These are phyloP conservation scores for Coemansia sp. DNA, from an alignment of 192 early-diverging fungal species.

Conservation along the genomic window DNA sequence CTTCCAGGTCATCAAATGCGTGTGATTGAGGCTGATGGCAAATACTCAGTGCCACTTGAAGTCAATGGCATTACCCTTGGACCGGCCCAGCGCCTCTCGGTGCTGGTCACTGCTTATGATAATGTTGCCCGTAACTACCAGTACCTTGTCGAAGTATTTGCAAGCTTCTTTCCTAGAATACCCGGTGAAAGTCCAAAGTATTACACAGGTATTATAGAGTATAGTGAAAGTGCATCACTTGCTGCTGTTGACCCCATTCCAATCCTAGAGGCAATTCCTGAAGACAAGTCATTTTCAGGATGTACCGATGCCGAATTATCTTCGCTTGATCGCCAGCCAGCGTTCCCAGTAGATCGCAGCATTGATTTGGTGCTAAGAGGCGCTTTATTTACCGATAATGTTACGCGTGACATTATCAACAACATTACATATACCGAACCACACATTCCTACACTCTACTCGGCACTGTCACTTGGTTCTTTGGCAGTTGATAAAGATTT, in stretches of 20 bases:
- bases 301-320: neutral
- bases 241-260: neutral
- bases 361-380: neutral
- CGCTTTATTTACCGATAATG: neutral
- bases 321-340: neutral
- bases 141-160: neutral
- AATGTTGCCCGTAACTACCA: neutral
- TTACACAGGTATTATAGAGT: neutral
- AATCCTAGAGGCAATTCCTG: neutral
- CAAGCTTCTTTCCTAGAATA: neutral
- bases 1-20: neutral
- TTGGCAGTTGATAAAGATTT: constrained; percentile 48
- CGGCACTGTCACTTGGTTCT: constrained; percentile 57
- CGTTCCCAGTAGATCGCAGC: neutral
- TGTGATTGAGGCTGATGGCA: neutral
- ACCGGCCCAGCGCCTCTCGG: neutral
- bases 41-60: neutral
- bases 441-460: constrained; percentile 59
- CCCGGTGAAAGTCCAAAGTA: neutral
- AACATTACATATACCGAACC: constrained; percentile 60
- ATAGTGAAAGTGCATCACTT: neutral
- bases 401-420: constrained; percentile 37
- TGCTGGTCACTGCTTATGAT: neutral
- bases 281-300: neutral
- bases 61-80: neutral